These are phyloP conservation scores for Phylloporus sp. DNA, from an alignment of 768 basidiomycete genomes.

Conservation along the genomic window DNA sequence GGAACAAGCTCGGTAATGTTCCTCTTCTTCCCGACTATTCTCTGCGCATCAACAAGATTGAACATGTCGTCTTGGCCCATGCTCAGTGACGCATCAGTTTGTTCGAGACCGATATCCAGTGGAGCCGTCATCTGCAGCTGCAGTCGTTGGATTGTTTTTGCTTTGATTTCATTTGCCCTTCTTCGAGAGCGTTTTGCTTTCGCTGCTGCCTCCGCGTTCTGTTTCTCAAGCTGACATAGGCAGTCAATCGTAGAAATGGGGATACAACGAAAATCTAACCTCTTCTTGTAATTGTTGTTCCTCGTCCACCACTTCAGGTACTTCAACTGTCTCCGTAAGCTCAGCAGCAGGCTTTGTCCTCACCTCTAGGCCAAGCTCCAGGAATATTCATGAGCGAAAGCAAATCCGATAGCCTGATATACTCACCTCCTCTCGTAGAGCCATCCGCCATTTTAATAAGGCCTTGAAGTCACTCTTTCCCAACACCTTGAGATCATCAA, in stretches of 20 bases:
- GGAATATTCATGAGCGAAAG: slow-evolving; percentile 4
- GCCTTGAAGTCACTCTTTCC: slow-evolving; percentile 97
- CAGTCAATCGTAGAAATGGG: slow-evolving; percentile 3
- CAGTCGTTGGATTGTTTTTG: slow-evolving; percentile 86
- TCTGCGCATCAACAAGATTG: slow-evolving; percentile 66
- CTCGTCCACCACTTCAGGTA: slow-evolving; percentile 71
- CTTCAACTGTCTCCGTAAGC: slow-evolving; percentile 62
- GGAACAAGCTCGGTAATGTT: slow-evolving; percentile 35
- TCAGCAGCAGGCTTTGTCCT: slow-evolving; percentile 73
- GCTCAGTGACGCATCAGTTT: slow-evolving; percentile 66
- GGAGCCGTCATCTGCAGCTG: slow-evolving; percentile 97
- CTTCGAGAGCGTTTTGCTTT: slow-evolving; percentile 77
- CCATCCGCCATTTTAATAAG: slow-evolving; percentile 85
- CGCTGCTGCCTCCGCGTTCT: slow-evolving; percentile 70
- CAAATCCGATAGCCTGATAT: background rate
- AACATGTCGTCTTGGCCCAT: slow-evolving; percentile 84
- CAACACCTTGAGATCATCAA: slow-evolving; percentile 89
- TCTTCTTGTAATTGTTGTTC: slow-evolving; percentile 88
- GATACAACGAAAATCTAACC: slow-evolving; percentile 36
- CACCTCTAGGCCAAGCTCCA: slow-evolving; percentile 77
- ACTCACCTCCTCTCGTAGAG: slow-evolving; percentile 79
- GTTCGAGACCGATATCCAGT: slow-evolving; percentile 90
- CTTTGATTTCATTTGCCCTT: slow-evolving; percentile 82
- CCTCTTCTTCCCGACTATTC: slow-evolving; percentile 37
- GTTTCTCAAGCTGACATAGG: slow-evolving; percentile 63